phyloP scores from a whole-genome alignment of 2,329 filamentous ascomycete species.

The Xylariomycetidae sp. region DNA sequence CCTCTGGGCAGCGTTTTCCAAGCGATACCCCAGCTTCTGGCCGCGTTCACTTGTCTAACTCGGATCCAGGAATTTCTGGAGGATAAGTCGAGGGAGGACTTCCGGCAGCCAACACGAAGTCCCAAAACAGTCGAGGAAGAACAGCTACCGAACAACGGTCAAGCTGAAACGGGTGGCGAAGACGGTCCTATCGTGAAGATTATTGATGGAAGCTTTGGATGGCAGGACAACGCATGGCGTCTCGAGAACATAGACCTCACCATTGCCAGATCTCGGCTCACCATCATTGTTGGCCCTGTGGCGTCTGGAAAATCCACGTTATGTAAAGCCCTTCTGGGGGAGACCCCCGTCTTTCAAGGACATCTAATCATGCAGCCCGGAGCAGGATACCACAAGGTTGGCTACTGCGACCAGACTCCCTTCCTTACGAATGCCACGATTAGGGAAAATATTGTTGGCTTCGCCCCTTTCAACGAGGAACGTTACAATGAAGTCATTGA shows the following conservation, averaged over 20 bases:
- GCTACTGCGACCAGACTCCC: slow-evolving; percentile 30
- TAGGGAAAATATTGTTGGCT: slow-evolving; percentile 16
- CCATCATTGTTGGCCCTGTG: slow-evolving; percentile 35
- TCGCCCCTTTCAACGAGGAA: slow-evolving; percentile 8
- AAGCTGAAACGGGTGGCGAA: too few species aligned
- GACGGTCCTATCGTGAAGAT: too few species aligned
- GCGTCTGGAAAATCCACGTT: slow-evolving; percentile 39
- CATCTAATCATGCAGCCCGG: slow-evolving; percentile 11
- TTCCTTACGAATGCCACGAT: slow-evolving; percentile 27
- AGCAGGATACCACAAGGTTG: too few species aligned
- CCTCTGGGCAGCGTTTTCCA: too few species aligned
- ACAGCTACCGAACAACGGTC: not conserved
- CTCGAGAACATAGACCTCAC: slow-evolving; percentile 23
- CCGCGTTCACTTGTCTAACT: too few species aligned
- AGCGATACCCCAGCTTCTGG: too few species aligned
- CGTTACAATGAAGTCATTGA: not conserved
- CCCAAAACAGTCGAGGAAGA: not conserved
- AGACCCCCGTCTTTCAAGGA: slow-evolving; percentile 20
- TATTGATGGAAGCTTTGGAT: not conserved
- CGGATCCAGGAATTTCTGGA: not conserved
- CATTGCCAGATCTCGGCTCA: slow-evolving; percentile 24
- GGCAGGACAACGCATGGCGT: not conserved
- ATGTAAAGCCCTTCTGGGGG: slow-evolving; percentile 32
- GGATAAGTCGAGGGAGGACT: not conserved
- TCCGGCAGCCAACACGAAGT: not conserved